Base-by-base conservation (phyloP, 1,284 basidiomycete species). In the Ceraceosorus guamensis region DNA sequence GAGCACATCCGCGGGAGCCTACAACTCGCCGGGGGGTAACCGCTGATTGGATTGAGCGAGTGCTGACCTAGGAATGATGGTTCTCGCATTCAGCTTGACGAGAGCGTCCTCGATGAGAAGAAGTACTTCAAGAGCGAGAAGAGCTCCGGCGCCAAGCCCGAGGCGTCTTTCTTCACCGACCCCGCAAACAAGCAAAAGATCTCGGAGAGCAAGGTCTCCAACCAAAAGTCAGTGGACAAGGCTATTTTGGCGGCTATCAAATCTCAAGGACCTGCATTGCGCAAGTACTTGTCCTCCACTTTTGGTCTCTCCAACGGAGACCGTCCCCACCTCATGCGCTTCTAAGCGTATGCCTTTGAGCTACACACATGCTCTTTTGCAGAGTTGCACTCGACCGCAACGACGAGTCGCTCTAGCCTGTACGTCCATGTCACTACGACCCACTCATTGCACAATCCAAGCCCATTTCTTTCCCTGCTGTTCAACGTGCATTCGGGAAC, bases 301-400 rank as follows among this genome's bases (percentile, higher is more conserved):
- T 99, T 89, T 83, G 90, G 91, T 77, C 83, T 99, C 66, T 91
- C 89, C 75, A 96, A 93, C 84, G 90, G 91, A 63, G 88, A 79
- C 69, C 89, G 83, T 82, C 88, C 90, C 76, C 90, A 93, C 80
- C 83, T 87, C 79, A 77, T 93, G 79, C 82, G 82, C 63, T 92
- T 92, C 82, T 92, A 81, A 85, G 64, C 51, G 55, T 8, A 39
- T 53, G 14, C 14, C 10, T 11, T 3, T 24, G 24, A 24, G 24
- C 24, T 24, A 24, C 24, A 24, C 24, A 24, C 24, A 24, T 24
- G 24, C 24, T 24, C 24, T 24, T 24, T 24, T 3, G 24, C 24
- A 24, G 24, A 24, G 24, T 24, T 1, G 1, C 24, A 24, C 24
- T 24, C 24, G 24, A 24, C 24, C 24, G 24, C 24, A 24, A 24